A percentile compares a stretch with the other conserved stretches of the same genome.
Conservation (phyloP, 2,329 filamentous ascomycete genomes). For the Parastagonospora nodorum region DNA sequence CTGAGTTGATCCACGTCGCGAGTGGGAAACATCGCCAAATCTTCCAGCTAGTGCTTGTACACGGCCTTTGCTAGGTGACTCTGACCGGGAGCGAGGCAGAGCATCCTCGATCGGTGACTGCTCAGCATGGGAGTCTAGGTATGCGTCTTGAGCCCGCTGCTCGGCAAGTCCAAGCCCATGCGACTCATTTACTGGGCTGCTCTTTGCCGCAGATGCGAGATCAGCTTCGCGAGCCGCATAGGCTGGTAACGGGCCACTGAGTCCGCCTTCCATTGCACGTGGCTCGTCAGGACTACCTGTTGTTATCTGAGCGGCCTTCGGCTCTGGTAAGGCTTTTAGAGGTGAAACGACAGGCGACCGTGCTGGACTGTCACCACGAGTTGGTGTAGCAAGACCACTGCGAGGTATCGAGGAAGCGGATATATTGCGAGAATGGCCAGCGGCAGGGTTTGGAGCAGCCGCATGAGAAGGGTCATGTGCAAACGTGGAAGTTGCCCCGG, state of each 20-base stretch:
- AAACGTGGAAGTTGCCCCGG: constrained; percentile 40
- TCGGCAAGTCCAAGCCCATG: constrained; percentile 34
- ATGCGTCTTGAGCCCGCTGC: constrained; percentile 41
- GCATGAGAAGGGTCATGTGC: constrained; percentile 34
- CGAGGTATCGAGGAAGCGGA: constrained; percentile 49
- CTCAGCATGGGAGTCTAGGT: constrained; percentile 41
- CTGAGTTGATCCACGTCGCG: constrained; percentile 53
- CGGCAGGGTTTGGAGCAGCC: constrained; percentile 43
- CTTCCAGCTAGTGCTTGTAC: constrained; percentile 59
- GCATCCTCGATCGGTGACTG: constrained; percentile 36
- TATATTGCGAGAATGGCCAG: constrained; percentile 48
- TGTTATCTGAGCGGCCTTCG: constrained; percentile 55
- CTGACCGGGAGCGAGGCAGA: constrained; percentile 42
- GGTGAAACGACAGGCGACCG: constrained; percentile 60
- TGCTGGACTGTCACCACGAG: constrained; percentile 65
- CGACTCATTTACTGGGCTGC: constrained; percentile 23
- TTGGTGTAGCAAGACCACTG: constrained; percentile 63
- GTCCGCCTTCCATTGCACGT: constrained; percentile 30
- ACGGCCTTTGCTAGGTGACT: constrained; percentile 55
- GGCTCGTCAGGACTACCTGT: constrained; percentile 44
- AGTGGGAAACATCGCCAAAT: constrained; percentile 52
- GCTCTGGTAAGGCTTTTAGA: constrained; percentile 50
- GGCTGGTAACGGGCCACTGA: constrained; percentile 26
- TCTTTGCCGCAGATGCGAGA: constrained; percentile 37
- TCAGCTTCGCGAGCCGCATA: constrained; percentile 46